Base-by-base conservation (phyloP, 1,284 basidiomycete species). In the Irpex lacteus region DNA sequence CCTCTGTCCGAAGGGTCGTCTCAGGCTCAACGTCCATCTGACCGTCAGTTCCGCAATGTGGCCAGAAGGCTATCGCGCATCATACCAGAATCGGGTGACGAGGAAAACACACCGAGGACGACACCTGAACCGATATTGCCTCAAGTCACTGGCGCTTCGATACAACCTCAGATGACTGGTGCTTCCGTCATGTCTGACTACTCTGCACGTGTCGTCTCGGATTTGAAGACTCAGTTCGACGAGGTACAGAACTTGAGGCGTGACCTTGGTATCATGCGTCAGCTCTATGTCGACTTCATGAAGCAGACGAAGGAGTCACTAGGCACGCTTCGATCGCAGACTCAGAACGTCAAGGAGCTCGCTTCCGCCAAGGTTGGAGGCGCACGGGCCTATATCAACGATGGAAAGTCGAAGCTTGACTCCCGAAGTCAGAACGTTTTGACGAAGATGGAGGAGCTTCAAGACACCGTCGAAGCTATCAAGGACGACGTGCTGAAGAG, bases 221-320 rank as follows among this genome's bases (percentile, higher is more conserved):
- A 98, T 71, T 84, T 98, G 66, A 92, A 92, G 74, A 90, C 87
- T 1, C 96, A 98, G 72, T 96, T 97, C 72, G 94, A 97, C 73
- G 96, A 98, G 73, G 90, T 98, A 11, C 95, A 96, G 75, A 92
- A 92, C 70, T 82, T 99, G 18, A 90, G 98, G 5, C 88, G 96
- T 2, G 97, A 99, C 73, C 83, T 99, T 5, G 96, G 94, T 0
- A 85, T 96, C 70, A 92, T 98, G 85, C 88, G 95, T 0, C 97
- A 99, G 77, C 80, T 98, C 49, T 98, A 99, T 76, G 88, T 89
- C 34, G 95, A 98, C 70, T 98, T 98, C 73, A 90, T 95, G 81
- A 88, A 86, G 68, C 88, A 93, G 73, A 96, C 96, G 40, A 96
- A 97, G 76, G 89, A 91, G 11, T 89, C 93, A 7, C 85, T 98